Evolutionary conservation across 345 rosid genomes (phyloP), one percentile per base, ranked within the genome.

Genomic region (Jatropha curcas): DNA sequence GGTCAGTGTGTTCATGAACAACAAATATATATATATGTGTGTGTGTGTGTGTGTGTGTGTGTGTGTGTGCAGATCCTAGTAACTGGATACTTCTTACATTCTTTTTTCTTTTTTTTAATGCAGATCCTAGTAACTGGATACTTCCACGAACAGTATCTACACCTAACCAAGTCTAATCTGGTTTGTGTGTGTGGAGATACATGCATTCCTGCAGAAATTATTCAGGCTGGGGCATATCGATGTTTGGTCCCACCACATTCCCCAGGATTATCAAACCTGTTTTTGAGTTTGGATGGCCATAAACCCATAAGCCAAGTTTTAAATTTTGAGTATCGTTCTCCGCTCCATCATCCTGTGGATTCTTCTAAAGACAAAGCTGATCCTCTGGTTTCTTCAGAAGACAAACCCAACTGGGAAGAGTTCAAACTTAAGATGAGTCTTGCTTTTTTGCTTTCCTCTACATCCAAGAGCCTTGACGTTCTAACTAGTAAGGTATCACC

Each of bases 181-280:
- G 79, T 80, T 71, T 95, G 94, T 82, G 62, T 92, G 37, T 89
- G 96, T 33, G 99, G 98, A 27, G 96, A 88, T 64, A 65, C 76
- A 24, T 79, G 80, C 76, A 82, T 86, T 71, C 85, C 78, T 67
- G 89, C 86, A 2, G 94, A 91, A 67, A 71, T 85, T 77, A 70
- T 95, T 76, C 96, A 91, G 74, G 73, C 62, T 20, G 99, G 99
- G 69, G 98, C 91, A 31, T 95, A 92, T 78, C 89, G 97, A 60
- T 91, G 99, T 83, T 83, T 84, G 33, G 34, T 95, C 81, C 78
- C 88, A 4, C 88, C 90, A 3, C 90, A 88, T 63, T 74, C 86
- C 30, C 89, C 97, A 73, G 98, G 94, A 52, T 19, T 82, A 19
- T 90, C 85, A 59, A 86, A 79, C 75, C 79, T 95, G 19, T 92